Evolutionary conservation across 2,329 filamentous ascomycete species (phyloP).

Genomic region (Verticillium longisporum): DNA sequence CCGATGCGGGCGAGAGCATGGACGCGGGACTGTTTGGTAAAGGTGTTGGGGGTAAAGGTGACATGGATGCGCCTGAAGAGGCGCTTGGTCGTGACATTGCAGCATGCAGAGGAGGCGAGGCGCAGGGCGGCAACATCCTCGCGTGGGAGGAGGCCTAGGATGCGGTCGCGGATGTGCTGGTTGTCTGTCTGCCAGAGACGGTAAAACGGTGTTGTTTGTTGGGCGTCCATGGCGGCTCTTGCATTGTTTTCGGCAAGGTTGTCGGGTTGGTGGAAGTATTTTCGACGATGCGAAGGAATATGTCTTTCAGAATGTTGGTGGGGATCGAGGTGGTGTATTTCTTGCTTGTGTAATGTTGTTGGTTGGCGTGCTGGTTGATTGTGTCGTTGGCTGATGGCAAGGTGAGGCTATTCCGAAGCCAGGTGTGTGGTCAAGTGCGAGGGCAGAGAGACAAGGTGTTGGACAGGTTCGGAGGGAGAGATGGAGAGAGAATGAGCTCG

Average conservation of each 20-base stretch:
- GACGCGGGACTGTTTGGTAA: conserved; percentile 67
- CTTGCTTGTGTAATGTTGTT: no score
- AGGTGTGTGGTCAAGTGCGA: not conserved
- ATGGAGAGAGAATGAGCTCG: not conserved
- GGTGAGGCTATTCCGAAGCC: conserved; percentile 1
- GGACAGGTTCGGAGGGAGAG: not conserved
- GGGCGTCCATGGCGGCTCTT: conserved; percentile 40
- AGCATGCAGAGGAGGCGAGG: conserved; percentile 62
- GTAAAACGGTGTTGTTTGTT: conserved; percentile 42
- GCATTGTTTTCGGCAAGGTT: conserved; percentile 26
- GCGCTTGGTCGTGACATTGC: conserved; percentile 60
- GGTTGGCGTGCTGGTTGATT: not conserved
- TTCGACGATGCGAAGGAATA: no score
- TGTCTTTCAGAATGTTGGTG: no score
- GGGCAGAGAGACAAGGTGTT: not conserved
- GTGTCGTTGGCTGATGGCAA: not conserved
- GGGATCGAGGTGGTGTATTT: not conserved
- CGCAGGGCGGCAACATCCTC: conserved; percentile 54
- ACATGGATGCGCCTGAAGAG: conserved; percentile 64
- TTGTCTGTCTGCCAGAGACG: conserved; percentile 46
- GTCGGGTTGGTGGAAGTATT: no score
- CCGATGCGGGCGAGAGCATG: conserved; percentile 73
- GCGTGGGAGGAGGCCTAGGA: conserved; percentile 43
- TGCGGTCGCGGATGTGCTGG: conserved; percentile 34
- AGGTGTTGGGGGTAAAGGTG: conserved; percentile 67